Evolutionary conservation across 768 basidiomycete species (phyloP).

Genomic region (Auricularia sp.): DNA sequence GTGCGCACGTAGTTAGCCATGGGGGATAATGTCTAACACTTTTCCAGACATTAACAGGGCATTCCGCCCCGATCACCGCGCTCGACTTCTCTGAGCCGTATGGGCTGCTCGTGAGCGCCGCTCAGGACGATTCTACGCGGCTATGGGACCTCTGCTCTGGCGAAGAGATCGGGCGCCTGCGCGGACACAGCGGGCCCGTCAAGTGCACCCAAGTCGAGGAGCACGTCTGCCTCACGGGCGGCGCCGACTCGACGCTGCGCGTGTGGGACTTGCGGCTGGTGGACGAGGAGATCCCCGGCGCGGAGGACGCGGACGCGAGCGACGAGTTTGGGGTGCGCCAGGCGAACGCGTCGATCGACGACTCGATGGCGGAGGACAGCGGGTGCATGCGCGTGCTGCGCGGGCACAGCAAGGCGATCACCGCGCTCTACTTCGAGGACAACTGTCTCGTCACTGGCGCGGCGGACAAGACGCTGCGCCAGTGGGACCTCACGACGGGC

Average conservation of each 20-base stretch:
- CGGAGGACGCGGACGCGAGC: conserved; percentile 31
- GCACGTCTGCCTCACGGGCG: conserved; percentile 81
- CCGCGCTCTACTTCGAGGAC: conserved; percentile 91
- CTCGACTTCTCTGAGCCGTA: conserved; percentile 97
- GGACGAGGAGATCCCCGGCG: conserved; percentile 42
- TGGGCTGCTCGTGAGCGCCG: conserved; percentile 81
- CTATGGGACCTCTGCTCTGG: conserved; percentile 96
- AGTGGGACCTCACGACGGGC: conserved; percentile 95
- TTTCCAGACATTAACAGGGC: conserved; percentile 66
- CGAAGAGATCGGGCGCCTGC: conserved; percentile 71
- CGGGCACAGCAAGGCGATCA: conserved; percentile 89
- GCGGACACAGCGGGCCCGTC: conserved; percentile 72
- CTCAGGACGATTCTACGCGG: conserved; percentile 75
- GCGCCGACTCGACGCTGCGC: conserved; percentile 73
- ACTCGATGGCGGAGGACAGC: conserved; percentile 22
- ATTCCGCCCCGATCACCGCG: conserved; percentile 71
- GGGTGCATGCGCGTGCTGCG: conserved; percentile 69
- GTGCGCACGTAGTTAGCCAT: conserved; percentile 29
- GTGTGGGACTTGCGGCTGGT: conserved; percentile 87
- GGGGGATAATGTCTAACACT: background rate
- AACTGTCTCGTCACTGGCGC: conserved; percentile 93
- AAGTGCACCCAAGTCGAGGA: conserved; percentile 92
- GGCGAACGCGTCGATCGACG: conserved; percentile 42
- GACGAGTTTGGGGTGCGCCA: conserved; percentile 49
- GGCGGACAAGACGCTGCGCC: conserved; percentile 94